Conservation (phyloP, 805 yeast genomes). For the Isabelozyma heimii region DNA sequence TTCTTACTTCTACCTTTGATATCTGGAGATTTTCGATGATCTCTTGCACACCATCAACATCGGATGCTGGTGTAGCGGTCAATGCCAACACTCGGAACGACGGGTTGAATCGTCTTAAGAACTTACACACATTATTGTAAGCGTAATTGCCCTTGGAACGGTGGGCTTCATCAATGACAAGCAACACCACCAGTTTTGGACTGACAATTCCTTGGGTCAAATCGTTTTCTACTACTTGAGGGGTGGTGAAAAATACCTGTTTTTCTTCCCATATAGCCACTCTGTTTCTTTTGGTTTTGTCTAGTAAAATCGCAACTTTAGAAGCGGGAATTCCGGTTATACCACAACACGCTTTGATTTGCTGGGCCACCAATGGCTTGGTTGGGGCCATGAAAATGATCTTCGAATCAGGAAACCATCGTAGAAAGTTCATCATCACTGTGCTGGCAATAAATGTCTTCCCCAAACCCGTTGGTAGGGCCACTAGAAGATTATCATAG, state of each 20-base stretch:
- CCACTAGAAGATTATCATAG: constrained; percentile 73
- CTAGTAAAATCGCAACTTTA: constrained; percentile 77
- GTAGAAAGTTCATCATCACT: constrained; percentile 81
- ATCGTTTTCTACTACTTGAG: constrained; percentile 94
- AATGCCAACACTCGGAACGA: constrained; percentile 78
- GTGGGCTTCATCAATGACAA: constrained; percentile 96
- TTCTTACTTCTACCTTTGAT: constrained; percentile 77
- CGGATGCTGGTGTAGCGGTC: constrained; percentile 95
- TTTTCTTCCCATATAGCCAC: constrained; percentile 74
- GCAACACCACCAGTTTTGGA: constrained; percentile 69
- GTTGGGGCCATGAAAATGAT: constrained; percentile 97
- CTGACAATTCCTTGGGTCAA: constrained; percentile 68
- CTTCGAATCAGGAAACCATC: constrained; percentile 82
- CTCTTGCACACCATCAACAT: constrained; percentile 82
- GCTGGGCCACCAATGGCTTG: constrained; percentile 93
- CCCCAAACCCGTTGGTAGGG: constrained; percentile 96
- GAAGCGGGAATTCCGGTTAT: constrained; percentile 78
- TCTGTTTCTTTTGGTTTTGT: constrained; percentile 55
- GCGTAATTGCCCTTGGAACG: constrained; percentile 89
- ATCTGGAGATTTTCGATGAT: constrained; percentile 72
- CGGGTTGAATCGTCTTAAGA: constrained; percentile 48
- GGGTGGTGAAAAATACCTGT: constrained; percentile 88
- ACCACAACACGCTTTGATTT: constrained; percentile 86
- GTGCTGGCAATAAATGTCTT: constrained; percentile 95
- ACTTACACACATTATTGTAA: constrained; percentile 77